Evolutionary conservation across 352 stramenopile species (phyloP).

Genomic region (Phytophthora sp.): DNA sequence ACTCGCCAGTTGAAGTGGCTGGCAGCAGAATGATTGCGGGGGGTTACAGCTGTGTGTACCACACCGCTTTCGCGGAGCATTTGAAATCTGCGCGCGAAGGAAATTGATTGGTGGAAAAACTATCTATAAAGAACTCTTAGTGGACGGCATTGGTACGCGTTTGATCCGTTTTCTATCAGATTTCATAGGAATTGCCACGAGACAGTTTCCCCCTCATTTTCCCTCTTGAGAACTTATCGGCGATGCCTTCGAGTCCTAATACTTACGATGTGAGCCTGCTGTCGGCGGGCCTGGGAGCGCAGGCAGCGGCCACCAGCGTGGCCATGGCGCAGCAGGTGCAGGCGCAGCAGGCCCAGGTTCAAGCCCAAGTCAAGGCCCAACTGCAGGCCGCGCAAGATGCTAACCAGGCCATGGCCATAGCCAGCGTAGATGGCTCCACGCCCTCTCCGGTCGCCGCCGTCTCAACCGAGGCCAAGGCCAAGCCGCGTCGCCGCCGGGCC

Average conservation of each 20-base stretch:
- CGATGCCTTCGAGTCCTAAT: conserved; percentile 89
- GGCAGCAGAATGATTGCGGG: conserved; percentile 9
- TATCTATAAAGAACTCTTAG: not conserved
- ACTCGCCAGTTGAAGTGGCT: conserved; percentile 12
- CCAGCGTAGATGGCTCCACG: not conserved
- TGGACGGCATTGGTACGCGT: not conserved
- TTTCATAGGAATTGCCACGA: conserved; percentile 13
- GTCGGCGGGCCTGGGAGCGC: conserved; percentile 17
- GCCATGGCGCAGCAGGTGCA: conserved; percentile 41
- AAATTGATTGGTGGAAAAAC: conserved; percentile 1
- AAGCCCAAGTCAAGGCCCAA: conserved; percentile 27
- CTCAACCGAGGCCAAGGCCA: conserved; percentile 25
- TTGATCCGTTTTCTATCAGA: conserved; percentile 3
- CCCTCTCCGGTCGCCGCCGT: no score
- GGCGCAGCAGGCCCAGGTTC: conserved; percentile 29
- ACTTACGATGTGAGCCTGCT: conserved; percentile 47
- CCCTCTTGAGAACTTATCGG: conserved; percentile 63
- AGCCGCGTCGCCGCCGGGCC: conserved; percentile 46
- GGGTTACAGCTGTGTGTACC: conserved; percentile 2
- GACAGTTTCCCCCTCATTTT: conserved; percentile 13
- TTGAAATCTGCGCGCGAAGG: conserved; percentile 12
- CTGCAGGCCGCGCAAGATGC: conserved; percentile 12
- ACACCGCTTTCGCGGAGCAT: not conserved
- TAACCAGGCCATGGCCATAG: not conserved
- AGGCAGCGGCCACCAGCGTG: conserved; percentile 25